Percentiles rank a stretch among this genome's conserved stretches.
Evolutionary conservation across 768 basidiomycete genomes (phyloP).

Genomic region (Tricholoma bakamatsutake): DNA sequence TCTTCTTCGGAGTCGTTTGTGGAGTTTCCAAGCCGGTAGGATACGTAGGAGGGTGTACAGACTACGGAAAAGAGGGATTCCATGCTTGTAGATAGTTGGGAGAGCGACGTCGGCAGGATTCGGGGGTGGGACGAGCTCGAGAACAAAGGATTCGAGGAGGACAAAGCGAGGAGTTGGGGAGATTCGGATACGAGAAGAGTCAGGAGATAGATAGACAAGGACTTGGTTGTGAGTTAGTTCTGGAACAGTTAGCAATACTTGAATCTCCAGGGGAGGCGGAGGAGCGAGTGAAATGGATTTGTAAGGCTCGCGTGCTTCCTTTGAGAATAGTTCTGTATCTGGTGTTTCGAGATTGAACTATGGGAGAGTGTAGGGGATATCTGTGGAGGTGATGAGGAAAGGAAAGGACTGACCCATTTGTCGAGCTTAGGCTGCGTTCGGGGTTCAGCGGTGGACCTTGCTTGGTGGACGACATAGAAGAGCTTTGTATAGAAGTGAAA

Average conservation of each 20-base stretch:
- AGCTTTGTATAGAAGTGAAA: slow-evolving; percentile 82
- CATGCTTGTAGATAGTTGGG: slow-evolving; percentile 80
- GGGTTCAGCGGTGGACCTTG: slow-evolving; percentile 54
- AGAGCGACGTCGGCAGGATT: slow-evolving; percentile 47
- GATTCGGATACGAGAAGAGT: slow-evolving; percentile 55
- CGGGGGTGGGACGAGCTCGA: slow-evolving; percentile 35
- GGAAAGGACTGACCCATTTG: too few species aligned
- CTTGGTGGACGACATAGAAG: slow-evolving; percentile 66
- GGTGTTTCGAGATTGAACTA: slow-evolving; percentile 86
- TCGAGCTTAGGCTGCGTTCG: slow-evolving; percentile 48
- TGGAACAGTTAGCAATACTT: slow-evolving; percentile 66
- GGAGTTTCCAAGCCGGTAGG: slow-evolving; percentile 72
- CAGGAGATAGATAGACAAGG: slow-evolving; percentile 58
- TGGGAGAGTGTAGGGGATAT: too few species aligned
- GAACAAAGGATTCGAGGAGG: slow-evolving; percentile 66
- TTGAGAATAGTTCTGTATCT: slow-evolving; percentile 62
- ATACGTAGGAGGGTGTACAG: slow-evolving; percentile 67
- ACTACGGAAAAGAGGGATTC: slow-evolving; percentile 77
- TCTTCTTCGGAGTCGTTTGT: slow-evolving; percentile 49
- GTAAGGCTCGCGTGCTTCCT: slow-evolving; percentile 55
- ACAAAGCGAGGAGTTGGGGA: slow-evolving; percentile 66
- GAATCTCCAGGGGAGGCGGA: slow-evolving; percentile 51
- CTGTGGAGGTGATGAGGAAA: too few species aligned
- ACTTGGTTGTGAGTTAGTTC: slow-evolving; percentile 66
- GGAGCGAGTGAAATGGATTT: slow-evolving; percentile 46